These are phyloP conservation scores for Heterobasidion parviporum DNA, from an alignment of 1,284 basidiomycete genomes.

Conservation along the genomic window DNA sequence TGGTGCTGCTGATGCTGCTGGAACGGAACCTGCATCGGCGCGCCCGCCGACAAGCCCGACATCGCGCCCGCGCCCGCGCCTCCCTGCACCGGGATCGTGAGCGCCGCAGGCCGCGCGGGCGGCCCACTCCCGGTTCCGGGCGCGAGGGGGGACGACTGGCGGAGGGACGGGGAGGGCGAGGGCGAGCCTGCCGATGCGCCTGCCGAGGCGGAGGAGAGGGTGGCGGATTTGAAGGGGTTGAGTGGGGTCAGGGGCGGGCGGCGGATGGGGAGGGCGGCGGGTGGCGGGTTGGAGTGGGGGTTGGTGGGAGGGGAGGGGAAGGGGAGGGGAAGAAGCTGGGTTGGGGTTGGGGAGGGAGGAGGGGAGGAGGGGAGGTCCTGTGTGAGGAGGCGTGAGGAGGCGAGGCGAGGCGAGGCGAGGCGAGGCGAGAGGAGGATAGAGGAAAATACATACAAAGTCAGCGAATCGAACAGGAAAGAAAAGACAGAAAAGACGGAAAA, in stretches of 20 bases:
- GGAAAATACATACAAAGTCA: too few species aligned
- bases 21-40: too few species aligned
- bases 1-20: too few species aligned
- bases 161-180: conserved; percentile 38
- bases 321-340: too few species aligned
- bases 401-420: background rate
- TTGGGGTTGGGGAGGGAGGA: background rate
- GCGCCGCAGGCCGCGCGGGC: conserved; percentile 3
- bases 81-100: background rate
- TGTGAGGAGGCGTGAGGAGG: background rate
- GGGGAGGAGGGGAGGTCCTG: conserved; percentile 27
- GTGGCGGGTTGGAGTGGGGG: too few species aligned
- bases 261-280: conserved; percentile 47
- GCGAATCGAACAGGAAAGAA: too few species aligned
- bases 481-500: conserved; percentile 1
- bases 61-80: too few species aligned
- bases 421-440: too few species aligned
- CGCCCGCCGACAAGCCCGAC: too few species aligned
- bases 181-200: conserved; percentile 33
- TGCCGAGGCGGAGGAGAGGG: conserved; percentile 50
- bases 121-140: background rate
- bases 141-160: conserved; percentile 32
- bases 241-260: conserved; percentile 42
- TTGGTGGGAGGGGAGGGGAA: conserved; percentile 10
- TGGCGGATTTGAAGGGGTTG: conserved; percentile 64